Evolutionary conservation across 2,329 filamentous ascomycete genomes (phyloP).

Genomic region (Dothistroma septosporum): DNA sequence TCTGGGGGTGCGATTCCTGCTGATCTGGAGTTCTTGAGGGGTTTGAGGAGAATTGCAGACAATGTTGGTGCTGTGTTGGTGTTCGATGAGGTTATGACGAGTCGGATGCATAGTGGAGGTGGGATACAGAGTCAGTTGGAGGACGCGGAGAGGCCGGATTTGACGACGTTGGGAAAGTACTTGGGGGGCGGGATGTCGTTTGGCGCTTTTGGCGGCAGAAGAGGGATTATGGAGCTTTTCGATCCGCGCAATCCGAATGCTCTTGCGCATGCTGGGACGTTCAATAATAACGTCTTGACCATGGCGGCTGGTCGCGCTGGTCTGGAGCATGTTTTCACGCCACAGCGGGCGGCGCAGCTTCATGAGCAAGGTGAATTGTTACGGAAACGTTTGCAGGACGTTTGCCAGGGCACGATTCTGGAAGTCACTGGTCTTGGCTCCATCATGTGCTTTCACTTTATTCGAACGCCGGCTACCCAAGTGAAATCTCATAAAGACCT

Average conservation of each 20-base stretch:
- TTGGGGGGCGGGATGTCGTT: conserved; percentile 64
- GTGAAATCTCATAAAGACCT: conserved; percentile 23
- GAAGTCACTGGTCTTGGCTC: conserved; percentile 37
- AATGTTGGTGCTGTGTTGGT: conserved; percentile 57
- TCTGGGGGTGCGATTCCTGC: conserved; percentile 56
- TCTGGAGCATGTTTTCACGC: conserved; percentile 36
- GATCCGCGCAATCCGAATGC: conserved; percentile 44
- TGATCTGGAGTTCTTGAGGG: conserved; percentile 49
- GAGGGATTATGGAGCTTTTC: conserved; percentile 57
- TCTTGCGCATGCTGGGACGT: conserved; percentile 59
- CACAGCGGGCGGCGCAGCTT: conserved; percentile 30
- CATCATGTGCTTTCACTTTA: conserved; percentile 38
- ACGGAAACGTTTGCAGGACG: conserved; percentile 26
- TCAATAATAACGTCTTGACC: conserved; percentile 63
- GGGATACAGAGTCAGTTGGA: conserved; percentile 38
- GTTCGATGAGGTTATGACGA: conserved; percentile 69
- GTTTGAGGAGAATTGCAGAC: conserved; percentile 48
- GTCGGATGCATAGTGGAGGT: conserved; percentile 53
- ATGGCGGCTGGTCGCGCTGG: conserved; percentile 54
- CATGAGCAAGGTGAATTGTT: conserved; percentile 35
- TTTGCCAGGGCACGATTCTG: conserved; percentile 35
- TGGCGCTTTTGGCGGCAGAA: conserved; percentile 61
- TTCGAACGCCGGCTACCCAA: conserved; percentile 26
- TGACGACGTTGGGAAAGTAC: conserved; percentile 64
- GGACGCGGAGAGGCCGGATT: conserved; percentile 52